These are phyloP conservation scores for Solanum piurae DNA, from an alignment of 257 asterid species.

Conservation along the genomic window DNA sequence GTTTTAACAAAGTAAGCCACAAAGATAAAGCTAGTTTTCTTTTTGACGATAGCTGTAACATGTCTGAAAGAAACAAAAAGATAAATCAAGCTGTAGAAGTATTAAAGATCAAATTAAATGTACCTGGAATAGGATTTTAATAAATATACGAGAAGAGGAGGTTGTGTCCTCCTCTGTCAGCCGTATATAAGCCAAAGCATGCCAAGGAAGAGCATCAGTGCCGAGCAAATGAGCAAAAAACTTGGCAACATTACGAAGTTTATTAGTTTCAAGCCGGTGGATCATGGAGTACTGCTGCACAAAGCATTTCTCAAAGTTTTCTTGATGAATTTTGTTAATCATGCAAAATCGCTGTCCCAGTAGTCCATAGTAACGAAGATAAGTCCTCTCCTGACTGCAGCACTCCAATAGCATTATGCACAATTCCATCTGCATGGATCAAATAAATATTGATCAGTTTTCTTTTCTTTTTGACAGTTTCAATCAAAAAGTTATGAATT, in stretches of 20 bases:
- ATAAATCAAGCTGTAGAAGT: background rate
- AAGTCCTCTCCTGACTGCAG: conserved; percentile 98
- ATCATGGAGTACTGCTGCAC: conserved; percentile 91
- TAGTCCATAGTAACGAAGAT: conserved; percentile 82
- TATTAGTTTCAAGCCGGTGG: conserved; percentile 83
- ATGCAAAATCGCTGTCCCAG: conserved; percentile 88
- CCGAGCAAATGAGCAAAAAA: conserved; percentile 91
- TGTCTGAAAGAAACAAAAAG: background rate
- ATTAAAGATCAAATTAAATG: background rate
- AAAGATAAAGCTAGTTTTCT: background rate
- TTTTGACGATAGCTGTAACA: background rate
- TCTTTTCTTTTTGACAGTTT: background rate
- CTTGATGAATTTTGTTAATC: conserved; percentile 77
- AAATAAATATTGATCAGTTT: background rate
- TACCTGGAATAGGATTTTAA: conserved; percentile 96
- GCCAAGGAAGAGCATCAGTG: conserved; percentile 85
- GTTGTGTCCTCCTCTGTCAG: conserved; percentile 94
- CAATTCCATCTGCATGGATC: conserved; percentile 61
- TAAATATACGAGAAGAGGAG: conserved; percentile 91
- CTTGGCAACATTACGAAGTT: conserved; percentile 81
- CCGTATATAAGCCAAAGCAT: conserved; percentile 65
- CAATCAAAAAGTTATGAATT: background rate
- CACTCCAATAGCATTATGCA: conserved; percentile 91
- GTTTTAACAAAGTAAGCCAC: background rate
- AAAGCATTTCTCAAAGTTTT: conserved; percentile 74